Evolutionary conservation across 2,329 filamentous ascomycete genomes (phyloP), one percentile per base, ranked within the genome.

Genomic region (Lasiodiplodia theobromae): DNA sequence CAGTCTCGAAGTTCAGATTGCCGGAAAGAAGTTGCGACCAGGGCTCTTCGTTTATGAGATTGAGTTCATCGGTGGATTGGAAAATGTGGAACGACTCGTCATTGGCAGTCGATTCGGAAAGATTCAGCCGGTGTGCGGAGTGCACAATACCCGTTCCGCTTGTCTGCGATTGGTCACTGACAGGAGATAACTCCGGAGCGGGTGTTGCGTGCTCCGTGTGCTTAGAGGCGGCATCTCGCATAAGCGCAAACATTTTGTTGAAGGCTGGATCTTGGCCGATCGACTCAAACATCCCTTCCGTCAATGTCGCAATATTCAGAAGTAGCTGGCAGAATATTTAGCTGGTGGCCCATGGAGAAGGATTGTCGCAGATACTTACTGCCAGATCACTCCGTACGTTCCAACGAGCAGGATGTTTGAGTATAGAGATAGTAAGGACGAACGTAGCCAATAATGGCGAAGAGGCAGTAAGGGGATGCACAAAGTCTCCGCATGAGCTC

Each of bases 401-500:
- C 56, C 56, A 60, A 12, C 37, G 56, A 38, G 37, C 21, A 23
- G 56, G 56, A 44, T 60, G 56, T 18, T 60, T 60, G 37, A 60
- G 37, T 6, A 44, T 28, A 11, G 56, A 60, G 11, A 40, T 60
- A 8, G 56, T 44, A 4, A 44, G 37, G 34, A 60, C 57, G 11
- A 62, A 47, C 10, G 38, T 49, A 4, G 40, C 37, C 14, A 47
- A 37, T 12, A 62, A 14, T 3, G 57, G 57, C 4, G 34, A 3
- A 8, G 57, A 23, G 14, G 57, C 38, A 16, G 57, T 62, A 12
- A 62, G 23, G 4, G 47, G 38, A 6, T 31, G 21, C 7, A 40
- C 23, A 23, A 60, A 28, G 37, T 60, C 56, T 60, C 56, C 56
- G 56, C 56, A 60, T 10, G 56, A 60, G 37, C 56, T 60, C 25